Evolutionary conservation across 2,329 filamentous ascomycete genomes (phyloP), one percentile per base, ranked within the genome.

Genomic region (Fusarium graminum): DNA sequence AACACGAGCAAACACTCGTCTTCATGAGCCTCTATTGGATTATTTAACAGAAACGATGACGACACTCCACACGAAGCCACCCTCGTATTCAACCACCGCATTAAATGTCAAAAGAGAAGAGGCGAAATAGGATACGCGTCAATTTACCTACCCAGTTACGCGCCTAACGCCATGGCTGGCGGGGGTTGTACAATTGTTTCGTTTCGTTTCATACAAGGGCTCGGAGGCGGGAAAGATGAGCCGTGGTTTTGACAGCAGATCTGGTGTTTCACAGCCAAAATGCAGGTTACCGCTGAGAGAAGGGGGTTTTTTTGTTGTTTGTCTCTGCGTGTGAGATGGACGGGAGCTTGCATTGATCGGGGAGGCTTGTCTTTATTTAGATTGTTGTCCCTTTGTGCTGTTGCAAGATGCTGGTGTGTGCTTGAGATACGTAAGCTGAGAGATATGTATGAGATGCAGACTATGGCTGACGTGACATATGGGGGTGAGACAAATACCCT

Each of bases 161-260:
- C 47, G 36, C 34, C 30, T 34, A 36, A 40, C 56, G 56, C 51
- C 46, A 65, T 34, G 14, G 53, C 32, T 30, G 7, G 28, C 8
- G 32, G 14, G 34, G 34, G 34, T 36, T 8, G 16, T 11, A 17
- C 4, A 7, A 8, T 7, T 30, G 36, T 43, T 44, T 46, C 49
- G 44, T 63, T 63, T 63, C 50, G 59, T 62, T 62, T 63, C 42
- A 56, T 34, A 17, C 14, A 22, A 14, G 25, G n/a, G 40, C 13
- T 9, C 28, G 41, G 36, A 25, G 32, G 42, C 44, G 39, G 61
- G 61, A 59, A 64, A 22, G 61, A 53, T 54, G 59, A 64, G 61
- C 61, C 59, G 61, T 64, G 53, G 59, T 53, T 64, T 50, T 64
- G 61, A 64, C 61, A 64, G 61, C 61, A 64, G 53, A 64, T 64